Evolutionary conservation across 129 eudicot species (phyloP).

Genomic region (Pittosporum tobira): DNA sequence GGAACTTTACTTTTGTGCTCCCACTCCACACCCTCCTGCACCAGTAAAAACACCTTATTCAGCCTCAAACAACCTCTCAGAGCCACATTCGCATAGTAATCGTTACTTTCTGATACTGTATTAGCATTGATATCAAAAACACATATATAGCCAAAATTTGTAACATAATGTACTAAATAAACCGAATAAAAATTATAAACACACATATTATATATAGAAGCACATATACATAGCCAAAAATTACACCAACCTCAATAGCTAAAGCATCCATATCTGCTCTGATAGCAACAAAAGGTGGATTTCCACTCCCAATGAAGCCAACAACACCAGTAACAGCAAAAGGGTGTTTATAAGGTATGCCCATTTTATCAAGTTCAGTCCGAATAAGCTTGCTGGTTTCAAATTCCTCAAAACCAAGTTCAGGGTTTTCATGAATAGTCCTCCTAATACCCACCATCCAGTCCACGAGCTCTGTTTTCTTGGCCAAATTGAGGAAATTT

Average conservation of each 20-base stretch:
- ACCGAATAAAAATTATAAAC: background rate
- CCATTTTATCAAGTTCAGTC: constrained; percentile 48
- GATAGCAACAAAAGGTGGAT: constrained; percentile 57
- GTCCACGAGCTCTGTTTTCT: constrained; percentile 30
- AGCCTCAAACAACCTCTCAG: background rate
- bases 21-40: constrained; percentile 65
- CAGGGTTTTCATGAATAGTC: constrained; percentile 47
- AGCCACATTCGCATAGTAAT: background rate
- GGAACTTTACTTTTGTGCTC: constrained; percentile 57
- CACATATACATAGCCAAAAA: background rate
- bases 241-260: constrained; percentile 45
- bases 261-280: constrained; percentile 82
- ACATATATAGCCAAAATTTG: no score
- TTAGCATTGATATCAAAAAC: no score
- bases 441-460: constrained; percentile 57
- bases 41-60: background rate
- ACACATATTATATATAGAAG: background rate
- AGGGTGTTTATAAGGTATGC: constrained; percentile 47
- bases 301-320: constrained; percentile 56
- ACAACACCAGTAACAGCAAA: constrained; percentile 60
- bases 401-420: constrained; percentile 57
- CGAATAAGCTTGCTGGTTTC: constrained; percentile 56
- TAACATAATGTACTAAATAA: background rate
- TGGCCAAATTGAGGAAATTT: constrained; percentile 39
- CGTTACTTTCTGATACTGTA: no score